These are phyloP conservation scores for Flaveria brownii DNA, from an alignment of 129 eudicot genomes.

Conservation along the genomic window DNA sequence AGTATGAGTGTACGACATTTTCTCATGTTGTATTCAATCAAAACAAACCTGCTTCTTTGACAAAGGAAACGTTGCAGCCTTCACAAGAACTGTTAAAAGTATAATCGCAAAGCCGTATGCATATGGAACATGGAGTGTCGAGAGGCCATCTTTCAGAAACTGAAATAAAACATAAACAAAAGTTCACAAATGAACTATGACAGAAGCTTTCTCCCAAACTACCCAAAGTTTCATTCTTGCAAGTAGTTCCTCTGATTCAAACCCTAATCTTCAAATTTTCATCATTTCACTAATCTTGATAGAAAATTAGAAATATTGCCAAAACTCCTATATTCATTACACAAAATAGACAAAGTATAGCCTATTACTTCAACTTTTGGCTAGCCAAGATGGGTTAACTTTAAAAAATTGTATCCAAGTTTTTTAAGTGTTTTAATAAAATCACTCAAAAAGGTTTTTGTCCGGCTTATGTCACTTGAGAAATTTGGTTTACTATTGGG, in stretches of 20 bases:
- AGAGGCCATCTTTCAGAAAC: slow-evolving; percentile 81
- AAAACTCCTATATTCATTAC: neutral
- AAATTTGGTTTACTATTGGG: no score
- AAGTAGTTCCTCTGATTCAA: slow-evolving; percentile 10
- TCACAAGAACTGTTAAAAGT: slow-evolving; percentile 73
- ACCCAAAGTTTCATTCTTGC: neutral
- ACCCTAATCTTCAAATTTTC: neutral
- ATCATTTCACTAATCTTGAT: neutral
- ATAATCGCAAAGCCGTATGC: slow-evolving; percentile 88
- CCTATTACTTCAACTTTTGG: no score
- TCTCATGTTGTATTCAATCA: neutral
- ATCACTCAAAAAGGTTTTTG: no score
- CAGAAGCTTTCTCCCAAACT: neutral
- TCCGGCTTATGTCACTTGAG: no score
- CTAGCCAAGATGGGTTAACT: no score
- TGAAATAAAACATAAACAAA: slow-evolving; percentile 21
- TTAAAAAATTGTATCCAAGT: no score
- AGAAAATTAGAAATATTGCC: neutral
- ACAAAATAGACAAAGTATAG: no score
- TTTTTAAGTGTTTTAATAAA: no score
- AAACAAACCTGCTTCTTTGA: slow-evolving; percentile 74
- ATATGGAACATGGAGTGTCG: slow-evolving; percentile 78
- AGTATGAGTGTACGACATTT: no score
- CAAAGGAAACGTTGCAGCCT: slow-evolving; percentile 88
- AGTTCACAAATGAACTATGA: slow-evolving; percentile 14